Conservation (phyloP, 371 early-diverging fungal species). For the Mortierella polycephala region DNA sequence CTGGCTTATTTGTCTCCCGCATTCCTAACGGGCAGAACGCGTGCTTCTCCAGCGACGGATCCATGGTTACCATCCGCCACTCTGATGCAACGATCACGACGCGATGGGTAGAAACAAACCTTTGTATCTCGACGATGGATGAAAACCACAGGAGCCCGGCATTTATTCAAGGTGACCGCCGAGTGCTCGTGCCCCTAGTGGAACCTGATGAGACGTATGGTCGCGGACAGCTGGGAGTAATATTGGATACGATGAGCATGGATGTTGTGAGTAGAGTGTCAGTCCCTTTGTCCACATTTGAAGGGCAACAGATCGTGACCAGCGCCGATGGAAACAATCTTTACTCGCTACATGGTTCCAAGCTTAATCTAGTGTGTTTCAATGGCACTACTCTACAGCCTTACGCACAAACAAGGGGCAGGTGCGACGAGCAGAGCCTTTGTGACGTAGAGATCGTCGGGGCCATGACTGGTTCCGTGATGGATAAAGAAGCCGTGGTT, state of each 20-base stretch:
- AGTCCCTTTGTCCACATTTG: background rate
- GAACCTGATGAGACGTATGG: background rate
- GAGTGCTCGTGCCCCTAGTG: background rate
- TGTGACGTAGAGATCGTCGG: background rate
- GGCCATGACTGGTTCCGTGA: background rate
- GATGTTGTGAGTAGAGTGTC: background rate
- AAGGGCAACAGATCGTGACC: background rate
- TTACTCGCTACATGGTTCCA: constrained; percentile 3
- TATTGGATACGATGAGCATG: background rate
- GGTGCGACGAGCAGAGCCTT: background rate
- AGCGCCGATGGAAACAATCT: background rate
- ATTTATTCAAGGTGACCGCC: background rate
- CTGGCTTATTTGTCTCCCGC: background rate
- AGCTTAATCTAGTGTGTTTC: background rate
- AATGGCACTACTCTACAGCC: background rate
- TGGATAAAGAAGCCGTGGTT: background rate
- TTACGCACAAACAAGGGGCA: background rate
- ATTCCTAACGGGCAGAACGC: background rate
- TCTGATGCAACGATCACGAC: background rate
- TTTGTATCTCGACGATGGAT: background rate
- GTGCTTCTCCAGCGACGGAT: background rate
- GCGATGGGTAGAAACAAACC: background rate
- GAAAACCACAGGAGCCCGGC: background rate
- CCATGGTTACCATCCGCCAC: background rate
- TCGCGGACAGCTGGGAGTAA: background rate